phyloP scores from a whole-genome alignment of 2,329 filamentous ascomycete genomes.

The Coniochaeta pulveracea region DNA sequence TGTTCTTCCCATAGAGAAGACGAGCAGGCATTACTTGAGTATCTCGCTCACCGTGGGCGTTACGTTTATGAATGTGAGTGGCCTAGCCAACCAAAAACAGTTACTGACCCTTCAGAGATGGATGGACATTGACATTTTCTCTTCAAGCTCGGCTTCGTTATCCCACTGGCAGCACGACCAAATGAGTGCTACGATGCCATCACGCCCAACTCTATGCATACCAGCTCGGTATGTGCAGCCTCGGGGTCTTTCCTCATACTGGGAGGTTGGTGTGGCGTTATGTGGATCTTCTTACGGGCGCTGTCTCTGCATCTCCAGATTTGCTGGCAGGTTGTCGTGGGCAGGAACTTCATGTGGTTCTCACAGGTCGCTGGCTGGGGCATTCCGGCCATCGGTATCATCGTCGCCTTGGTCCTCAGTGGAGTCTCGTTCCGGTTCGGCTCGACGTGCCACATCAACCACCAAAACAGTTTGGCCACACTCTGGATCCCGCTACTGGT shows the following conservation, averaged over 20 bases:
- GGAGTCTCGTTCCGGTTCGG: slow-evolving; percentile 94
- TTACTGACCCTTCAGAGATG: no score
- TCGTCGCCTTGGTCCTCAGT: slow-evolving; percentile 68
- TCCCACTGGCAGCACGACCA: slow-evolving; percentile 70
- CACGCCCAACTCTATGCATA: slow-evolving; percentile 87
- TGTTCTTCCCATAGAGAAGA: slow-evolving; percentile 75
- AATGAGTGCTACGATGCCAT: slow-evolving; percentile 81
- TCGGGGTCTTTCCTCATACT: slow-evolving; percentile 79
- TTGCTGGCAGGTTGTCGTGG: slow-evolving; percentile 90
- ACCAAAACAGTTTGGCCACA: slow-evolving; percentile 67
- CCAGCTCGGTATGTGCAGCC: slow-evolving; percentile 69
- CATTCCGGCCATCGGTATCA: slow-evolving; percentile 64
- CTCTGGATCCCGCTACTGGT: slow-evolving; percentile 85
- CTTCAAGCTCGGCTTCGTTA: slow-evolving; percentile 70
- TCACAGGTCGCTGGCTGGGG: slow-evolving; percentile 76
- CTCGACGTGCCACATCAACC: slow-evolving; percentile 87
- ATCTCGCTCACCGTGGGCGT: slow-evolving; percentile 72
- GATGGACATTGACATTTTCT: slow-evolving; percentile 6
- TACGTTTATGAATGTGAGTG: slow-evolving; percentile 66
- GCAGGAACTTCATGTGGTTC: slow-evolving; percentile 78
- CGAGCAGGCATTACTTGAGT: slow-evolving; percentile 84
- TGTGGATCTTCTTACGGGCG: slow-evolving; percentile 87
- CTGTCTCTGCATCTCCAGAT: slow-evolving; percentile 93
- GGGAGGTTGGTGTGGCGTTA: slow-evolving; percentile 71
- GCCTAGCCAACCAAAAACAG: no score